phyloP scores from a whole-genome alignment of 2,329 filamentous ascomycete genomes.

The Ascochyta clinopodiicola region DNA sequence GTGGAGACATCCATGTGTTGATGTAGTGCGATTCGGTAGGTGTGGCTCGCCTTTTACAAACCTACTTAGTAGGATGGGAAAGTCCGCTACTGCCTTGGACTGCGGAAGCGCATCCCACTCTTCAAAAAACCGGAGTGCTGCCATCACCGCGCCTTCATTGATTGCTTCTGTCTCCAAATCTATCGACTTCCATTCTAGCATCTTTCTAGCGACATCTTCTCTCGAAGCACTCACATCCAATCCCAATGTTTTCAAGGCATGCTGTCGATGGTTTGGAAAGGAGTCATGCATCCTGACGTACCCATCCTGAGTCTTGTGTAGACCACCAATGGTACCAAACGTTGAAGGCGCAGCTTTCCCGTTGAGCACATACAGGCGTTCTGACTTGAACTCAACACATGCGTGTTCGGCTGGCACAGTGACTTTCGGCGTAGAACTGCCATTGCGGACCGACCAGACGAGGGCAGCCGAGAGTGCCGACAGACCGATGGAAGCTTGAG shows the following conservation, averaged over 20 bases:
- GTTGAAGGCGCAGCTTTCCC: slow-evolving; percentile 42
- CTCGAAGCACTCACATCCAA: slow-evolving; percentile 44
- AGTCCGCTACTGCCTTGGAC: slow-evolving; percentile 51
- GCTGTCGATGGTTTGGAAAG: slow-evolving; percentile 59
- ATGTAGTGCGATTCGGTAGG: background rate
- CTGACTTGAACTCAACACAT: slow-evolving; percentile 61
- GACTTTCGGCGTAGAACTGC: slow-evolving; percentile 44
- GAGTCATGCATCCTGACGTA: slow-evolving; percentile 63
- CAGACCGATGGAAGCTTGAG: slow-evolving; percentile 60
- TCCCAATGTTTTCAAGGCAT: slow-evolving; percentile 54
- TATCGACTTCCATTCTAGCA: slow-evolving; percentile 51
- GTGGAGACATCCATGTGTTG: slow-evolving; percentile 39
- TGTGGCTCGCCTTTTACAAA: slow-evolving; percentile 29
- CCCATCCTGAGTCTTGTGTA: slow-evolving; percentile 60
- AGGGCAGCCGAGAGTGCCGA: slow-evolving; percentile 60
- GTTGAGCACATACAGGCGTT: slow-evolving; percentile 57
- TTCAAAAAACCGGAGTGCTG: slow-evolving; percentile 57
- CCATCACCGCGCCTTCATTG: slow-evolving; percentile 53
- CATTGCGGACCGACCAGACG: slow-evolving; percentile 49
- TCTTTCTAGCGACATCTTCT: slow-evolving; percentile 49
- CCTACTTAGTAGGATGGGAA: slow-evolving; percentile 56
- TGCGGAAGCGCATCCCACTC: slow-evolving; percentile 62
- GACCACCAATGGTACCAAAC: slow-evolving; percentile 58
- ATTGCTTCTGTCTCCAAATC: slow-evolving; percentile 59
- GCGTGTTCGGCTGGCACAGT: slow-evolving; percentile 57